A percentile compares a stretch with the other conserved stretches of the same genome.
Evolutionary conservation across 371 early-diverging fungal genomes (phyloP).

Genomic region (Mortierella polycephala): DNA sequence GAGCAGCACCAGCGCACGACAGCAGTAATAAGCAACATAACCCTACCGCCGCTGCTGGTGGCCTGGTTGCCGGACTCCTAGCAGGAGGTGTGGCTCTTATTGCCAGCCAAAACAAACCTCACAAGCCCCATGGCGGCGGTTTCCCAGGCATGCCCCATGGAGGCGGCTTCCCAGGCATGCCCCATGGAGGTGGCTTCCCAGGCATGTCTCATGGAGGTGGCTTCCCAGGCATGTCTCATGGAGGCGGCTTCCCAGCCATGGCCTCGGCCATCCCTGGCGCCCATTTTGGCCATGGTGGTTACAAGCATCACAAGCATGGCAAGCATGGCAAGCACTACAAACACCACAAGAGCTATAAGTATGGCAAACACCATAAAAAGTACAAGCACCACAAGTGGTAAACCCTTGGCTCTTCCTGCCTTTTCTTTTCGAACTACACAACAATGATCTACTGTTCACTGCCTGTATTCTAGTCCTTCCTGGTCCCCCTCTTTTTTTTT

Average conservation of each 20-base stretch:
- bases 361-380: constrained; percentile 9
- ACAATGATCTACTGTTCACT: constrained; percentile 16
- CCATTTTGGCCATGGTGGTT: neutral
- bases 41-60: constrained; percentile 16
- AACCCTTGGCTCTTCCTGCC: neutral
- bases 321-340: constrained; percentile 8
- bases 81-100: constrained; percentile 17
- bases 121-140: too few relatives aligned
- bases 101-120: neutral
- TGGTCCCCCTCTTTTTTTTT: neutral
- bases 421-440: constrained; percentile 1
- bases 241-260: too few relatives aligned
- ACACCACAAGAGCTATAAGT: constrained; percentile 12
- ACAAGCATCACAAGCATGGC: neutral
- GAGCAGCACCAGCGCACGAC: neutral
- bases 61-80: constrained; percentile 12
- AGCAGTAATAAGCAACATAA: constrained; percentile 2
- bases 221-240: too few relatives aligned
- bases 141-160: neutral
- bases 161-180: neutral
- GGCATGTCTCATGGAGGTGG: constrained; percentile 1
- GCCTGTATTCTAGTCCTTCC: neutral
- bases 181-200: constrained; percentile 1
- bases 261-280: neutral
- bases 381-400: constrained; percentile 15